A percentile compares a stretch with the other conserved stretches of the same genome.
phyloP scores from a whole-genome alignment of 208 protist species.

The Naegleria gruberi region DNA sequence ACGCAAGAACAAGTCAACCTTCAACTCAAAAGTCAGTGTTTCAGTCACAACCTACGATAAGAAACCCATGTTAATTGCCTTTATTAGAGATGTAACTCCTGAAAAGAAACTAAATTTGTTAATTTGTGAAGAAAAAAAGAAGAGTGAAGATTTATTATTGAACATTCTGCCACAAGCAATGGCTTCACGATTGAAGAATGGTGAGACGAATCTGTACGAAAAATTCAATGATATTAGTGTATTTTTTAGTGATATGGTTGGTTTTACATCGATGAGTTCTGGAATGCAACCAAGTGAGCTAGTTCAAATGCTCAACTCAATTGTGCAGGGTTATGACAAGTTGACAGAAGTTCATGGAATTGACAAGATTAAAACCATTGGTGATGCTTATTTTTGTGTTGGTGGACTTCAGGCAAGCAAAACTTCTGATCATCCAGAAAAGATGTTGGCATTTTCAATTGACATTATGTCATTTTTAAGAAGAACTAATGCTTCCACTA shows the following conservation, averaged over 20 bases:
- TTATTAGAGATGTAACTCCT: background rate
- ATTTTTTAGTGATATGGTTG: conserved; percentile 21
- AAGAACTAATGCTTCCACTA: too few species aligned
- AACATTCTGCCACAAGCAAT: conserved; percentile 25
- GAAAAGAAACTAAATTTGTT: background rate
- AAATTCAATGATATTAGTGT: background rate
- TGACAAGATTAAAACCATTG: background rate
- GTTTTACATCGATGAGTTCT: conserved; percentile 6
- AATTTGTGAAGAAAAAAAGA: background rate
- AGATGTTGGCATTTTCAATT: too few species aligned
- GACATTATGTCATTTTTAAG: too few species aligned
- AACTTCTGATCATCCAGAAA: too few species aligned
- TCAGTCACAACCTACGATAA: background rate
- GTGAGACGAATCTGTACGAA: conserved; percentile 13
- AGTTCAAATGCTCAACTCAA: background rate
- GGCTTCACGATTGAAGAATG: conserved; percentile 11
- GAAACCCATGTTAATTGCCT: background rate
- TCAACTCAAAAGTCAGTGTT: too few species aligned
- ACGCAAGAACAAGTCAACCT: too few species aligned
- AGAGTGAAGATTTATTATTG: conserved; percentile 26
- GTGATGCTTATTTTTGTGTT: background rate
- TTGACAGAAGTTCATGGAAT: background rate
- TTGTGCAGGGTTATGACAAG: background rate
- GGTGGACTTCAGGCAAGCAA: background rate
- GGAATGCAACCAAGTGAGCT: background rate